Percentiles rank a stretch among this genome's conserved stretches.
These are phyloP conservation scores for Boletus subcaerulescens DNA, from an alignment of 768 basidiomycete species.

Conservation along the genomic window DNA sequence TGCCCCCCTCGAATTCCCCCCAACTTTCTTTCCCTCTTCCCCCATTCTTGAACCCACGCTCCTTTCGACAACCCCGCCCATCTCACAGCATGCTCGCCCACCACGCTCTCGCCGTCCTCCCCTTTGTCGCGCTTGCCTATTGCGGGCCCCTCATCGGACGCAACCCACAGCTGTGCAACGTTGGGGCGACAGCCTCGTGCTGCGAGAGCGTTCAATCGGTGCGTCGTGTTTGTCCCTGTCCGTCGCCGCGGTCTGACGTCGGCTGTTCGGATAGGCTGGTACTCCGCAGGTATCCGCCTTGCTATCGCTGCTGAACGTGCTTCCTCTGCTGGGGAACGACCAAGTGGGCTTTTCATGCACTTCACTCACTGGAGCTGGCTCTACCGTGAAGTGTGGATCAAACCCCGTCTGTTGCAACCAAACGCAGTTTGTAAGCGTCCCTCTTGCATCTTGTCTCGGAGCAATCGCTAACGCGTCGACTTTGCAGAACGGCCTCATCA, in stretches of 20 bases:
- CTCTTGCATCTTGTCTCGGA: too few species aligned
- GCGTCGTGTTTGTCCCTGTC: background rate
- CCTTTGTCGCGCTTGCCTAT: conserved; percentile 16
- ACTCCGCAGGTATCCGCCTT: background rate
- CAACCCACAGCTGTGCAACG: conserved; percentile 23
- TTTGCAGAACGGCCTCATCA: conserved; percentile 24
- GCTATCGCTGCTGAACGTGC: conserved; percentile 4
- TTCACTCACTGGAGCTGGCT: conserved; percentile 26
- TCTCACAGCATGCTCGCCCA: conserved; percentile 14
- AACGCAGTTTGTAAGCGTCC: conserved; percentile 13
- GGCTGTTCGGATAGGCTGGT: conserved; percentile 4
- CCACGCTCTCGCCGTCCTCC: conserved; percentile 11
- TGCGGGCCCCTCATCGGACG: conserved; percentile 22
- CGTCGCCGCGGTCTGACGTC: conserved; percentile 5
- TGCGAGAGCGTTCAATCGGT: conserved; percentile 22
- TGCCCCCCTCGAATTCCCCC: background rate
- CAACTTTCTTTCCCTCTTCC: conserved; percentile 7
- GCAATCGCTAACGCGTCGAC: background rate
- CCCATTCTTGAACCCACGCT: conserved; percentile 18
- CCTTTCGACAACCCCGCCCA: conserved; percentile 14
- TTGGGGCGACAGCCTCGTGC: conserved; percentile 16
- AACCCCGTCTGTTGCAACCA: conserved; percentile 26
- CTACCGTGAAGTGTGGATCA: conserved; percentile 11
- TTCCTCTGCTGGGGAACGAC: background rate
- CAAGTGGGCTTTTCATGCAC: conserved; percentile 20